Conservation (phyloP, 2,329 filamentous ascomycete species). For the Chrysoporthe cubensis region DNA sequence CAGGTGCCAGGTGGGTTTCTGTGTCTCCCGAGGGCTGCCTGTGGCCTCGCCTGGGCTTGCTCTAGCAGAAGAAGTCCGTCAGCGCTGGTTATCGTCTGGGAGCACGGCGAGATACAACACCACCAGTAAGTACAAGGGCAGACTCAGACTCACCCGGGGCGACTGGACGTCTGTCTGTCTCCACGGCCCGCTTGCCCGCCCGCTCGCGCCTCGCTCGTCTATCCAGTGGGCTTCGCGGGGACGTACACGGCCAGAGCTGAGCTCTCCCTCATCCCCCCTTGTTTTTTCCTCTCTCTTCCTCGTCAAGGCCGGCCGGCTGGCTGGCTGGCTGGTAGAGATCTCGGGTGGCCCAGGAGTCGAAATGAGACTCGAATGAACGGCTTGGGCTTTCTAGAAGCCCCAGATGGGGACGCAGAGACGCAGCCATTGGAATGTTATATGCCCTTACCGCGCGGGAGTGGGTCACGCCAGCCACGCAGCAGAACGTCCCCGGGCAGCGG, state of each 20-base stretch:
- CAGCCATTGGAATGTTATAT: conserved; percentile 17
- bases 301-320: not conserved
- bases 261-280: not conserved
- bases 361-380: conserved; percentile 1
- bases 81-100: not conserved
- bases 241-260: not conserved
- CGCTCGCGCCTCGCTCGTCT: not conserved
- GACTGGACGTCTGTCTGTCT: too few species aligned
- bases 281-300: not conserved
- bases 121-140: not conserved
- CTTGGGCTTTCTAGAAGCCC: conserved; percentile 4
- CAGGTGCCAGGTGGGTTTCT: conserved; percentile 9
- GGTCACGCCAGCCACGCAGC: not conserved
- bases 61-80: not conserved
- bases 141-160: not conserved
- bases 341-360: not conserved
- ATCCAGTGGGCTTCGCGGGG: not conserved
- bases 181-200: too few species aligned
- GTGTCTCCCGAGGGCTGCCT: conserved; percentile 24
- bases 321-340: not conserved
- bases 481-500: not conserved
- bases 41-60: conserved; percentile 13
- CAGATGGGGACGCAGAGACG: not conserved
- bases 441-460: not conserved
- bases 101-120: not conserved